Evolutionary conservation across 768 basidiomycete genomes (phyloP).

Genomic region (Postia placenta): DNA sequence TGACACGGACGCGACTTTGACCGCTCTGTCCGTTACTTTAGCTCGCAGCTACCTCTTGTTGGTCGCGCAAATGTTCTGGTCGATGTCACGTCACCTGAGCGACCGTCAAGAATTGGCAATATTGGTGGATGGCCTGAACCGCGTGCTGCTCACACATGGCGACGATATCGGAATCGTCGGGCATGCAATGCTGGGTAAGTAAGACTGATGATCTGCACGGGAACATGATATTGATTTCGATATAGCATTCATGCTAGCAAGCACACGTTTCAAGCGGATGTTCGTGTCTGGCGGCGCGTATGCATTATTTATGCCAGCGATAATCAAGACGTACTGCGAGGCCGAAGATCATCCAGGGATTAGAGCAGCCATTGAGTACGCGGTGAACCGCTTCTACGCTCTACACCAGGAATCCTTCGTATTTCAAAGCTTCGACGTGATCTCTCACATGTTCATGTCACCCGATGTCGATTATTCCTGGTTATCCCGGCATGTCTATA

Average conservation of each 20-base stretch:
- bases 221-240: neutral
- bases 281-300: slow-evolving; percentile 71
- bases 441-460: slow-evolving; percentile 48
- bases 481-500: slow-evolving; percentile 51
- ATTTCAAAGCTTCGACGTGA: slow-evolving; percentile 64
- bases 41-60: slow-evolving; percentile 66
- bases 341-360: slow-evolving; percentile 51
- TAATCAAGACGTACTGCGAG: slow-evolving; percentile 68
- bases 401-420: slow-evolving; percentile 68
- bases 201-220: neutral
- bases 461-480: slow-evolving; percentile 43
- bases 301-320: slow-evolving; percentile 65
- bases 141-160: slow-evolving; percentile 60
- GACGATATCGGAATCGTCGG: slow-evolving; percentile 74
- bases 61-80: slow-evolving; percentile 63
- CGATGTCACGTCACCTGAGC: slow-evolving; percentile 64
- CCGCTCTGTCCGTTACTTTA: slow-evolving; percentile 51
- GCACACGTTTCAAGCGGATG: slow-evolving; percentile 69
- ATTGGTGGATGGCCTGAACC: slow-evolving; percentile 66
- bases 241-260: slow-evolving; percentile 66
- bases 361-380: slow-evolving; percentile 63
- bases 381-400: slow-evolving; percentile 65
- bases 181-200: slow-evolving; percentile 65
- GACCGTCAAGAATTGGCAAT: slow-evolving; percentile 62
- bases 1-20: slow-evolving; percentile 20